Evolutionary conservation across 1,284 basidiomycete species (phyloP), one percentile per base, ranked within the genome.

Genomic region (Porogramme epimiltina): DNA sequence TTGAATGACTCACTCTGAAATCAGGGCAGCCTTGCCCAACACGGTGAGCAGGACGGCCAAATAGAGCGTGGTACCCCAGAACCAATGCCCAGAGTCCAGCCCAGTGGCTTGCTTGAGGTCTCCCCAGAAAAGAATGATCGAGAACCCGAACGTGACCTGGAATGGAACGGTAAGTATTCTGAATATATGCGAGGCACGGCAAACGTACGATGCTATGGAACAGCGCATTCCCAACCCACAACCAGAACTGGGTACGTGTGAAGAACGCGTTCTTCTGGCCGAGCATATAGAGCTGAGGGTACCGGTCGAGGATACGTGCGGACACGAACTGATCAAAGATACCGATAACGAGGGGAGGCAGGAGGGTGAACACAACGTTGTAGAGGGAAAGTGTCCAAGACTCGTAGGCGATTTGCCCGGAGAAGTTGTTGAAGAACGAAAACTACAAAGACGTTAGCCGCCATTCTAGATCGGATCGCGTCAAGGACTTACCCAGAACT

Each of bases 361-460:
- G 80, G 42, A 99, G 84, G 26, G 94, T 95, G 75, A 97, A 98
- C 43, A 95, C 71, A 62, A 98, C 92, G 66, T 95, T 95, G 75
- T 94, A 95, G 62, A 93, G 78, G 0, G 93, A 96, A 65, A 99
- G 84, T 4, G 96, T 97, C 97, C 97, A 99, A 19, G 94, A 97
- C 74, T 99, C 97, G 70, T 95, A 97, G 43, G 94, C 90, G 59
- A 98, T 95, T 72, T 99, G 96, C 19, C 96, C 97, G 2, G 95
- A 98, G 73, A 98, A 99, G 66, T 95, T 96, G 78, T 97, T 98
- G 80, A 95, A 90, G 79, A 97, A 95, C 37, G 97, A 98, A 71
- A 88, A 99, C 96, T 95, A 56, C 20, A 36, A 4, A 25, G 33
- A 19, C 26, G 16, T 52, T 2, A 59, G 45, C 22, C 40, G 37